Evolutionary conservation across 257 asterid species (phyloP).

Genomic region (Gardenia jasminoides): DNA sequence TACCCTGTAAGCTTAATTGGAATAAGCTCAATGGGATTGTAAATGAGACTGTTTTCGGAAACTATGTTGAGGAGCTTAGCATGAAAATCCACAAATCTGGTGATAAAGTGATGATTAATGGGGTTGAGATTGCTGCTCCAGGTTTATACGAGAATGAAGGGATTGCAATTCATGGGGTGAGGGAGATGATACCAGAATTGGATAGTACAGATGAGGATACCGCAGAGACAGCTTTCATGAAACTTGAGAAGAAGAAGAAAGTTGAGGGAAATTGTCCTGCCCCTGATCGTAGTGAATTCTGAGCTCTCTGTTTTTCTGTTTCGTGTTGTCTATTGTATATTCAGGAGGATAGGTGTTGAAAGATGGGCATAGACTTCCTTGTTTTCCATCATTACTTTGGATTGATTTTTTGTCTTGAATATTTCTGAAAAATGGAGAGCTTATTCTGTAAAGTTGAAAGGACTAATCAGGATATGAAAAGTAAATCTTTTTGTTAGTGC

Average conservation of each 20-base stretch:
- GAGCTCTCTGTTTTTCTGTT: background rate
- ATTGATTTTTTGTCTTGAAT: background rate
- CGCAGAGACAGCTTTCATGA: constrained; percentile 14
- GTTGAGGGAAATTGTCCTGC: constrained; percentile 11
- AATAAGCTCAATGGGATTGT: constrained; percentile 38
- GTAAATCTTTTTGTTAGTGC: background rate
- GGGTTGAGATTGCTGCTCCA: constrained; percentile 54
- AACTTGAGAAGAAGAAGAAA: background rate
- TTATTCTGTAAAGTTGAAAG: background rate
- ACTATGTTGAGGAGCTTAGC: constrained; percentile 43
- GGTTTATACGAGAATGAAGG: constrained; percentile 56
- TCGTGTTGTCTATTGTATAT: background rate
- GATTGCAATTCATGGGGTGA: constrained; percentile 68
- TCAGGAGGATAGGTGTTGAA: background rate
- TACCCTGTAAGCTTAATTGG: constrained; percentile 59
- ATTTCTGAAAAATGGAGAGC: background rate
- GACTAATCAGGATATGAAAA: background rate
- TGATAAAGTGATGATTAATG: constrained; percentile 51
- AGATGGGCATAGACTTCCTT: background rate
- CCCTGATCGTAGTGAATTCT: constrained; percentile 34
- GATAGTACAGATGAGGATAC: constrained; percentile 33
- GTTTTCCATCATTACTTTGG: background rate
- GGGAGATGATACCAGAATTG: constrained; percentile 43
- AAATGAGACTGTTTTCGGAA: constrained; percentile 45
- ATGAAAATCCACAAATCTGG: constrained; percentile 41